A percentile compares a stretch with the other conserved stretches of the same genome.
These are phyloP conservation scores for Talaromyces sp. DNA, from an alignment of 2,329 filamentous ascomycete species.

Conservation along the genomic window DNA sequence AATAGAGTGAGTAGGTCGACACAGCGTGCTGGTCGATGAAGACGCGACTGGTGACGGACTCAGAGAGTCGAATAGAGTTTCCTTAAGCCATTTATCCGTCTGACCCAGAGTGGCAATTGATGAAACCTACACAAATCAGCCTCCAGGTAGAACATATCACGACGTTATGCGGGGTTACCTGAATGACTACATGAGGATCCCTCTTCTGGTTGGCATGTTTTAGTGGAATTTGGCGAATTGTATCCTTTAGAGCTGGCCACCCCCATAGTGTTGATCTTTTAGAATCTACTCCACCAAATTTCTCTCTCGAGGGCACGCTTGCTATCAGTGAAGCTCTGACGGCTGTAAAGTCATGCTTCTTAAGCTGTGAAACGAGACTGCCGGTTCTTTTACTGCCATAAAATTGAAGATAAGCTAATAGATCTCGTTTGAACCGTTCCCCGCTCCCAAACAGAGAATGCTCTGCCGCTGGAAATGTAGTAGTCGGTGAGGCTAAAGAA, in stretches of 20 bases:
- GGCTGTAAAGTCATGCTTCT: slow-evolving; percentile 61
- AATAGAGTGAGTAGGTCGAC: slow-evolving; percentile 57
- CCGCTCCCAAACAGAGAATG: slow-evolving; percentile 53
- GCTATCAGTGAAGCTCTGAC: slow-evolving; percentile 69
- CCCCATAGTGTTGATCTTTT: slow-evolving; percentile 61
- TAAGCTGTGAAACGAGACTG: slow-evolving; percentile 53
- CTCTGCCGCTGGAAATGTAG: not conserved
- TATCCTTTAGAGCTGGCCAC: slow-evolving; percentile 63
- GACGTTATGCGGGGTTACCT: slow-evolving; percentile 19
- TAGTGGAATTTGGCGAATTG: slow-evolving; percentile 52
- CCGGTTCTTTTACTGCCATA: slow-evolving; percentile 59
- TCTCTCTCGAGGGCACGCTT: slow-evolving; percentile 67
- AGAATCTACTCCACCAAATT: slow-evolving; percentile 38
- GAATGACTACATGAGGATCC: slow-evolving; percentile 30
- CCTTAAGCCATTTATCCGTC: slow-evolving; percentile 65
- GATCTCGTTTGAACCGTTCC: slow-evolving; percentile 66
- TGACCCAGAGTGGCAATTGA: slow-evolving; percentile 75
- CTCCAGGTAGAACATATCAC: slow-evolving; percentile 5
- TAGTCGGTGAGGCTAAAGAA: slow-evolving; percentile 38
- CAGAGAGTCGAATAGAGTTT: slow-evolving; percentile 53
- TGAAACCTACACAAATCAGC: slow-evolving; percentile 55
- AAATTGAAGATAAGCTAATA: slow-evolving; percentile 64
- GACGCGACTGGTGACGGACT: slow-evolving; percentile 17
- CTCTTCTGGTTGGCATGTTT: slow-evolving; percentile 20
- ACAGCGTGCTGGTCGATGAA: slow-evolving; percentile 6